Conservation (phyloP, 768 basidiomycete species). For the Auricularia auricula-judae region DNA sequence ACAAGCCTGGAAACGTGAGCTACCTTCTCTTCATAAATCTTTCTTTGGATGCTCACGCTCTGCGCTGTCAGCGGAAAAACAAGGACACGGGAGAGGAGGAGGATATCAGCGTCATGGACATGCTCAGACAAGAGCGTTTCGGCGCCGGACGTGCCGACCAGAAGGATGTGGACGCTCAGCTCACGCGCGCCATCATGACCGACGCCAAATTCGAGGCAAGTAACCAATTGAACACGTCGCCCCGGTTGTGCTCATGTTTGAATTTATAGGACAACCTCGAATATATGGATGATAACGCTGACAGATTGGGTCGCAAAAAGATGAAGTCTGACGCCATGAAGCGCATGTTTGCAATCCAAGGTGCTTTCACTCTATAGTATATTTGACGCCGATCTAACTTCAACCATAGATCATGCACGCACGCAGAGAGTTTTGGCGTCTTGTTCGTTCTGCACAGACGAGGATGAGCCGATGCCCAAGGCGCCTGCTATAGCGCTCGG, state of each 20-base stretch:
- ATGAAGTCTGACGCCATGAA: conserved; percentile 97
- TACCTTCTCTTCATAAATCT: not conserved
- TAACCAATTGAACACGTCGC: conserved; percentile 9
- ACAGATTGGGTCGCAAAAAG: conserved; percentile 82
- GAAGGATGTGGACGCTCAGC: conserved; percentile 82
- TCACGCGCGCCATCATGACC: conserved; percentile 77
- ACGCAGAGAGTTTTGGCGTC: conserved; percentile 83
- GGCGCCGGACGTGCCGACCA: conserved; percentile 83
- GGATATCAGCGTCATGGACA: conserved; percentile 61
- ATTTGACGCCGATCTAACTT: not conserved
- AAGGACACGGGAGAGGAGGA: conserved; percentile 81
- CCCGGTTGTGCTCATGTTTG: not conserved
- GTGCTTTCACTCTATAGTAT: conserved; percentile 24
- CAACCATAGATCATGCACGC: conserved; percentile 70
- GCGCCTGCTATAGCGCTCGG: conserved; percentile 87
- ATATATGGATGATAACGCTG: conserved; percentile 95
- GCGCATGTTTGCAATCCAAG: conserved; percentile 91
- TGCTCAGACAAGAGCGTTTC: conserved; percentile 88
- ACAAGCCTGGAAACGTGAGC: conserved; percentile 54
- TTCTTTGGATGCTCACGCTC: conserved; percentile 3
- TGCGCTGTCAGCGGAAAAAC: conserved; percentile 71
- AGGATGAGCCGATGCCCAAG: conserved; percentile 83
- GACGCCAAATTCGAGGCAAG: conserved; percentile 78
- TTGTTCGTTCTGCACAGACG: conserved; percentile 85
- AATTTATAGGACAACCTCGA: conserved; percentile 45